Conservation (phyloP, 768 basidiomycete species). For the Gyrodon lividus region DNA sequence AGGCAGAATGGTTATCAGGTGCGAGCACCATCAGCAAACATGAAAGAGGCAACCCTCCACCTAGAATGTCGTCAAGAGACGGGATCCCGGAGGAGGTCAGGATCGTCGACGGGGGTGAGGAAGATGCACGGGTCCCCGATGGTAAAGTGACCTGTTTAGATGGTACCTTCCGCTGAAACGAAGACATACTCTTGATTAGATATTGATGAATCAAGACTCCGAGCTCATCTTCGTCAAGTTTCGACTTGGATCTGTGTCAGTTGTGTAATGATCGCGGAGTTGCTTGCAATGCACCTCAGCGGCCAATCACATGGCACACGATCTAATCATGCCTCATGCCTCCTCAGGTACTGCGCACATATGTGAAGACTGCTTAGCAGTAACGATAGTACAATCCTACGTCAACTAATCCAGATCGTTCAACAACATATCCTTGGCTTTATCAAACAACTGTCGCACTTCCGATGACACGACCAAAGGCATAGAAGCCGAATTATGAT, state of each 20-base stretch:
- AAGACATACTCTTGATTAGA: conserved; percentile 51
- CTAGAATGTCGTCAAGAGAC: conserved; percentile 92
- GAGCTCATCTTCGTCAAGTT: neutral
- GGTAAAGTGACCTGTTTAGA: conserved; percentile 42
- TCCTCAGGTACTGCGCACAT: too few species aligned
- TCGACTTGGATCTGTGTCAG: too few species aligned
- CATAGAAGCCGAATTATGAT: neutral
- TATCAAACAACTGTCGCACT: conserved; percentile 14
- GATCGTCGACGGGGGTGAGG: conserved; percentile 52
- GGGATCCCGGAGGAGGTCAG: conserved; percentile 86
- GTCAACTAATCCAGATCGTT: conserved; percentile 27
- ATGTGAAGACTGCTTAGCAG: too few species aligned
- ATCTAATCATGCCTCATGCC: too few species aligned
- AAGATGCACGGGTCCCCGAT: conserved; percentile 57
- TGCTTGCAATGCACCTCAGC: too few species aligned
- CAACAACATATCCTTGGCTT: conserved; percentile 20
- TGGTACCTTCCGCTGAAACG: conserved; percentile 70
- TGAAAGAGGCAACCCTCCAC: conserved; percentile 85
- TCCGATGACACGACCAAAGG: neutral
- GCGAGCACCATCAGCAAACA: conserved; percentile 70
- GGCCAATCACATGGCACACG: too few species aligned
- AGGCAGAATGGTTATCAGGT: conserved; percentile 85
- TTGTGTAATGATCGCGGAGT: too few species aligned
- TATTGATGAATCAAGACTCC: neutral
- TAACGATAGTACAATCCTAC: too few species aligned